Percentiles rank a stretch among this genome's conserved stretches.
phyloP scores from a whole-genome alignment of 495 filamentous ascomycete species.

The Cudoniella acicularis region DNA sequence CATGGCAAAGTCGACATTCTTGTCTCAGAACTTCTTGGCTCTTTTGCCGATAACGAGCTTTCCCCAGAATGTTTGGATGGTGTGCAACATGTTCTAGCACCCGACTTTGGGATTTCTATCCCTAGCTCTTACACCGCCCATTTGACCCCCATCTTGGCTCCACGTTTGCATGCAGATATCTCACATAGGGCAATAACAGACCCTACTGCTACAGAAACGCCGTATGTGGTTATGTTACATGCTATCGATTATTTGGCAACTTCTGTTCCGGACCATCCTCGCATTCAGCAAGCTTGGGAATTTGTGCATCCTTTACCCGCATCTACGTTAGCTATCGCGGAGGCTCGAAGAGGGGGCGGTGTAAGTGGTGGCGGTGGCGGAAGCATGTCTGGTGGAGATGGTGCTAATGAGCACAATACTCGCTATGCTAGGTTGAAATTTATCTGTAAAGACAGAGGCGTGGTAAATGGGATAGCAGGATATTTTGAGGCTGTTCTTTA shows the following conservation, averaged over 20 bases:
- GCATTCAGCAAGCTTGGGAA: constrained; percentile 67
- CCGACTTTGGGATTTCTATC: constrained; percentile 81
- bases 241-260: constrained; percentile 77
- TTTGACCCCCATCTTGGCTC: constrained; percentile 84
- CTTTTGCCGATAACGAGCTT: constrained; percentile 87
- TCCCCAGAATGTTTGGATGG: constrained; percentile 89
- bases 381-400: constrained; percentile 53
- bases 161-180: constrained; percentile 80
- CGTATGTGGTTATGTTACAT: constrained; percentile 92
- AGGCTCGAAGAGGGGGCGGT: constrained; percentile 52
- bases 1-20: constrained; percentile 82
- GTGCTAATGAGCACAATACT: constrained; percentile 84
- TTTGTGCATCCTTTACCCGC: constrained; percentile 58
- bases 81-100: constrained; percentile 76
- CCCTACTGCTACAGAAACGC: constrained; percentile 69
- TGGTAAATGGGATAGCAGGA: constrained; percentile 86
- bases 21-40: constrained; percentile 89
- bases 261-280: constrained; percentile 46
- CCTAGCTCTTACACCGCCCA: constrained; percentile 89
- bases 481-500: constrained; percentile 97
- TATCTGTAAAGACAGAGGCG: constrained; percentile 66
- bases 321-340: constrained; percentile 42
- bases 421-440: constrained; percentile 73
- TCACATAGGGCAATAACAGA: constrained; percentile 55
- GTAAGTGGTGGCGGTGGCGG: constrained; percentile 51